Percentiles rank a stretch among this genome's conserved stretches.
These are phyloP conservation scores for Trichoderma citrinoviride DNA, from an alignment of 2,329 filamentous ascomycete species.

Conservation along the genomic window DNA sequence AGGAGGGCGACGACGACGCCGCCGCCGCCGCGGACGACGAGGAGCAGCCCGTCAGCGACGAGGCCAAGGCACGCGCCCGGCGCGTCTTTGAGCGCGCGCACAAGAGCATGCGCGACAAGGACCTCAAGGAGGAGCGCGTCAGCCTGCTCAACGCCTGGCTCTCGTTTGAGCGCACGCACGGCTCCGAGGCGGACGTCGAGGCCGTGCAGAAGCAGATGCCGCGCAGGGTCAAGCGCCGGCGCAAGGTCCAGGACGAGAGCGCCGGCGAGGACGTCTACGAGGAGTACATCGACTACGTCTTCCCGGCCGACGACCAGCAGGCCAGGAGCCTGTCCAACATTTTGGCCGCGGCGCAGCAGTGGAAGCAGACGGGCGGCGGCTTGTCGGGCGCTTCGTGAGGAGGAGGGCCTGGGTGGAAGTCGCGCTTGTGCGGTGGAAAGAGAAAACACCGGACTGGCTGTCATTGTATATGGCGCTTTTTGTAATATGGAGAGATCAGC, in stretches of 20 bases:
- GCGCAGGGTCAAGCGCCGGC: conserved; percentile 84
- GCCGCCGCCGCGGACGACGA: conserved; percentile 58
- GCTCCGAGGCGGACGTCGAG: conserved; percentile 69
- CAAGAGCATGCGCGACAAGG: conserved; percentile 81
- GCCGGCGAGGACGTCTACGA: conserved; percentile 58
- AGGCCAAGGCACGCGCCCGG: conserved; percentile 78
- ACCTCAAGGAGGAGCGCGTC: conserved; percentile 92
- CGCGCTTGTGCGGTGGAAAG: too few species aligned
- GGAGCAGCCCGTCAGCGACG: conserved; percentile 71
- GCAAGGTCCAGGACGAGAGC: conserved; percentile 72
- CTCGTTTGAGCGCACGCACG: conserved; percentile 85
- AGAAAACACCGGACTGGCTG: not conserved
- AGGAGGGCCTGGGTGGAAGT: too few species aligned
- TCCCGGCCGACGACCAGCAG: conserved; percentile 90
- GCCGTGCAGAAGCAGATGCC: conserved; percentile 93
- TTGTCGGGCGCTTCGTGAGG: conserved; percentile 31
- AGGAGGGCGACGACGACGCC: conserved; percentile 61
- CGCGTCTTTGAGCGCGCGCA: conserved; percentile 82
- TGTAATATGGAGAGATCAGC: too few species aligned
- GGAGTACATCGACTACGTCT: conserved; percentile 96
- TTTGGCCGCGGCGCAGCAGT: conserved; percentile 79
- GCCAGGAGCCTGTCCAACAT: conserved; percentile 80
- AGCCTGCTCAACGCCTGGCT: conserved; percentile 89
- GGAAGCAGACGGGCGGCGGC: conserved; percentile 63
- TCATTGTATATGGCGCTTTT: too few species aligned